These are phyloP conservation scores for Fusarium palustre DNA, from an alignment of 2,329 filamentous ascomycete species.

Conservation along the genomic window DNA sequence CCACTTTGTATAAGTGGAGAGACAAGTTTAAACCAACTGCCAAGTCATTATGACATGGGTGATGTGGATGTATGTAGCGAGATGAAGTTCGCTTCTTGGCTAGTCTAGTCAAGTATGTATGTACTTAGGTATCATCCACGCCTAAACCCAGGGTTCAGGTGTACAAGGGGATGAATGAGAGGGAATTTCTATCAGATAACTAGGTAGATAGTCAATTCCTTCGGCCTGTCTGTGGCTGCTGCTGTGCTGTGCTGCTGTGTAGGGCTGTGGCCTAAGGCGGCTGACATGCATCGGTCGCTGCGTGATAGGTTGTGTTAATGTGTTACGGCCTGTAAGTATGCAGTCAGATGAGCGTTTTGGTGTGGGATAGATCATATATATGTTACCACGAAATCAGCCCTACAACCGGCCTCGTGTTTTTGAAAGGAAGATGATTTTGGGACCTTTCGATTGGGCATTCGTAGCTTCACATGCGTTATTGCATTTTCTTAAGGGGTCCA, in stretches of 20 bases:
- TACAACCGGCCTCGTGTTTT: not conserved
- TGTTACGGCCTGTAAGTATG: slow-evolving; percentile 10
- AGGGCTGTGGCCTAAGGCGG: slow-evolving; percentile 38
- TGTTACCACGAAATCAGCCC: slow-evolving; percentile 18
- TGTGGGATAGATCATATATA: not conserved
- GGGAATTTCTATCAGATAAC: not conserved
- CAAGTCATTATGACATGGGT: slow-evolving; percentile 24
- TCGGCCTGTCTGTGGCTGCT: slow-evolving; percentile 20
- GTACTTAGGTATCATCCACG: slow-evolving; percentile 15
- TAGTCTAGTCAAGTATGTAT: not conserved
- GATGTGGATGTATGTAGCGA: slow-evolving; percentile 12
- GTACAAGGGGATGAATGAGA: slow-evolving; percentile 2
- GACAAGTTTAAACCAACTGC: slow-evolving; percentile 6
- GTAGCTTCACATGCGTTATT: slow-evolving; percentile 3
- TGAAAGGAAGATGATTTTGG: slow-evolving; percentile 3
- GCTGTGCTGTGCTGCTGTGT: not conserved
- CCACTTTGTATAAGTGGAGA: slow-evolving; percentile 12
- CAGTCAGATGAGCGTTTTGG: slow-evolving; percentile 36
- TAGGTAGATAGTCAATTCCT: not conserved
- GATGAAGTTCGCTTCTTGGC: slow-evolving; percentile 25
- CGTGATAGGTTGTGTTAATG: slow-evolving; percentile 21
- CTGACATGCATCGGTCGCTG: slow-evolving; percentile 39
- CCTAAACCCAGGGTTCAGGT: slow-evolving; percentile 6
- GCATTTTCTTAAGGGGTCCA: not conserved
- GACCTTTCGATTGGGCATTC: slow-evolving; percentile 9